Conservation (phyloP, 768 basidiomycete genomes). For the Boletus vinaceobasis region DNA sequence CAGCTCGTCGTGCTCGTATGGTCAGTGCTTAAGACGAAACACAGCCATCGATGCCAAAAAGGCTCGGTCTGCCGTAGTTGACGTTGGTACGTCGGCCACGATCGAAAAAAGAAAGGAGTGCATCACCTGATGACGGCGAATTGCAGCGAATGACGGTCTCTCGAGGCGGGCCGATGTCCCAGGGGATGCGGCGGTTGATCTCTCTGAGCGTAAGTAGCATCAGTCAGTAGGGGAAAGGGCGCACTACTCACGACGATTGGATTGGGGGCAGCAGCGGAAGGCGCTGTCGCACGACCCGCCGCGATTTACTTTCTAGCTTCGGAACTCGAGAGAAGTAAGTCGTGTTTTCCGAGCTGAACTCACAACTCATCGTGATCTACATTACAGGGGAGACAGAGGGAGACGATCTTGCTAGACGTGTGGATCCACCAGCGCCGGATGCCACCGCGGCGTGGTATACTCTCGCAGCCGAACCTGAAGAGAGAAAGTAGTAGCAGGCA, state of each 20-base stretch:
- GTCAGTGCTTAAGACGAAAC: background rate
- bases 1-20: background rate
- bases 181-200: background rate
- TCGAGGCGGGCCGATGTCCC: background rate
- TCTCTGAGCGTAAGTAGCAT: background rate
- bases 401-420: background rate
- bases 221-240: background rate
- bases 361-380: background rate
- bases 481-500: background rate
- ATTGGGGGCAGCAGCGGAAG: background rate
- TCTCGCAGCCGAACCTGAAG: background rate
- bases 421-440: background rate
- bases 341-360: background rate
- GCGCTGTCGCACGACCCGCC: background rate
- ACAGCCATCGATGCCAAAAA: background rate
- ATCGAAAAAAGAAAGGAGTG: background rate
- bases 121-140: background rate
- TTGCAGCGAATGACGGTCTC: background rate
- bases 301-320: background rate
- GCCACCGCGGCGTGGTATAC: no score
- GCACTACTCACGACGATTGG: background rate
- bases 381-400: background rate
- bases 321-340: background rate
- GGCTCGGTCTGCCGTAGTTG: background rate
- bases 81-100: background rate